Conservation (phyloP, 208 protist genomes). For the Trypanosoma melophagium region DNA sequence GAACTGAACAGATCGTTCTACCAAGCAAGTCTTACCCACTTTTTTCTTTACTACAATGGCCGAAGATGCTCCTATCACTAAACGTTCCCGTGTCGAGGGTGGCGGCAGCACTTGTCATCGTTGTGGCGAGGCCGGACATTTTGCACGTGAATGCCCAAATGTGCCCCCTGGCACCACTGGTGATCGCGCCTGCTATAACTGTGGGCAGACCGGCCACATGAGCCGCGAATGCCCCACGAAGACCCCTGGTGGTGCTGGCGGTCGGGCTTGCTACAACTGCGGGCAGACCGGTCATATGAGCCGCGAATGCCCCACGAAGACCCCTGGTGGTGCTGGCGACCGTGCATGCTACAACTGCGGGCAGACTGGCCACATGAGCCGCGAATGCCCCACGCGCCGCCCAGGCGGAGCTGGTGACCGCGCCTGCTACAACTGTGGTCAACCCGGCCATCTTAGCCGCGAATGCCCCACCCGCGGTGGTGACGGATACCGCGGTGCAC, state of each 20-base stretch:
- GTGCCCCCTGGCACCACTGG: slow-evolving; percentile 6
- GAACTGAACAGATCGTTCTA: too few relatives aligned
- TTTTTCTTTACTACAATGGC: slow-evolving; percentile 10
- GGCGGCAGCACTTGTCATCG: slow-evolving; percentile 56
- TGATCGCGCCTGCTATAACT: slow-evolving; percentile 35
- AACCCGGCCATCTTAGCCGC: slow-evolving; percentile 47
- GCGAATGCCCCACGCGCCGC: slow-evolving; percentile 80
- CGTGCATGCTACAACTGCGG: slow-evolving; percentile 88
- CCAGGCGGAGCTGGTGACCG: slow-evolving; percentile 40
- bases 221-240: slow-evolving; percentile 48
- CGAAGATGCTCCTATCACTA: slow-evolving; percentile 10
- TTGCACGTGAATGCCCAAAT: slow-evolving; percentile 76
- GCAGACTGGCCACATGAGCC: slow-evolving; percentile 74
- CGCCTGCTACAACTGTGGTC: slow-evolving; percentile 66
- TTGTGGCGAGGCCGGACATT: slow-evolving; percentile 74
- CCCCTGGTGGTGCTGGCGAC: slow-evolving; percentile 51
- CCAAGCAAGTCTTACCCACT: slow-evolving; percentile 6
- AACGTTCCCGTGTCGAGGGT: not conserved
- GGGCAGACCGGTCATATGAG: slow-evolving; percentile 83
- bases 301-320: slow-evolving; percentile 79
- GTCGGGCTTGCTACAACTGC: slow-evolving; percentile 43
- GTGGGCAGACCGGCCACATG: slow-evolving; percentile 84
- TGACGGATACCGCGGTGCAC: slow-evolving; percentile 7
- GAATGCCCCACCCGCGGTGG: slow-evolving; percentile 37
- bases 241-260: slow-evolving; percentile 18